Conservation (phyloP, 1,284 basidiomycete genomes). For the Austroboletus novae-zelandiae region DNA sequence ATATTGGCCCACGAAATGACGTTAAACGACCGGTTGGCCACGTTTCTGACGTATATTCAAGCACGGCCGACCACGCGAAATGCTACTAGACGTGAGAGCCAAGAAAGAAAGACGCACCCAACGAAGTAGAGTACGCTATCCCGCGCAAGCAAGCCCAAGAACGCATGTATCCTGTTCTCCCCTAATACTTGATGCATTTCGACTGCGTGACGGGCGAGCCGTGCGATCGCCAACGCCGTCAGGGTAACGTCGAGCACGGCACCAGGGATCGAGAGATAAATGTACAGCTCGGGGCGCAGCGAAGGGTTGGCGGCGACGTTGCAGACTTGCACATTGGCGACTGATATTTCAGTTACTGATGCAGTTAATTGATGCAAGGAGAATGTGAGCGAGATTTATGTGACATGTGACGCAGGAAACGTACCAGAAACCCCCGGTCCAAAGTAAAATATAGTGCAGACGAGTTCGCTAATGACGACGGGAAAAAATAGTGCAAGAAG, state of each 20-base stretch:
- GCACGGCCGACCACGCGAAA: too few species aligned
- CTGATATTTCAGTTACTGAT: not conserved
- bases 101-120: not conserved
- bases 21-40: not conserved
- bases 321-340: not conserved
- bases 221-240: not conserved
- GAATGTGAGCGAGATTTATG: not conserved
- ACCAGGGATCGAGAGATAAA: not conserved
- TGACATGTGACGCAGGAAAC: not conserved
- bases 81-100: not conserved
- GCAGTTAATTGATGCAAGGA: not conserved
- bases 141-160: conserved; percentile 1
- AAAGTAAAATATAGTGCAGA: not conserved
- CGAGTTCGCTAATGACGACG: not conserved
- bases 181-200: not conserved
- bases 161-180: not conserved
- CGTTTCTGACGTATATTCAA: not conserved
- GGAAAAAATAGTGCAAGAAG: conserved; percentile 6
- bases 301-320: not conserved
- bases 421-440: conserved; percentile 3
- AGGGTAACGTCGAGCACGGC: conserved; percentile 5
- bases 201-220: not conserved
- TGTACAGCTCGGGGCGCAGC: not conserved
- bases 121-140: conserved; percentile 9
- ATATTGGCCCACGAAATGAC: not conserved